These are phyloP conservation scores for Psilocybe cubensis DNA, from an alignment of 768 basidiomycete genomes.

Conservation along the genomic window DNA sequence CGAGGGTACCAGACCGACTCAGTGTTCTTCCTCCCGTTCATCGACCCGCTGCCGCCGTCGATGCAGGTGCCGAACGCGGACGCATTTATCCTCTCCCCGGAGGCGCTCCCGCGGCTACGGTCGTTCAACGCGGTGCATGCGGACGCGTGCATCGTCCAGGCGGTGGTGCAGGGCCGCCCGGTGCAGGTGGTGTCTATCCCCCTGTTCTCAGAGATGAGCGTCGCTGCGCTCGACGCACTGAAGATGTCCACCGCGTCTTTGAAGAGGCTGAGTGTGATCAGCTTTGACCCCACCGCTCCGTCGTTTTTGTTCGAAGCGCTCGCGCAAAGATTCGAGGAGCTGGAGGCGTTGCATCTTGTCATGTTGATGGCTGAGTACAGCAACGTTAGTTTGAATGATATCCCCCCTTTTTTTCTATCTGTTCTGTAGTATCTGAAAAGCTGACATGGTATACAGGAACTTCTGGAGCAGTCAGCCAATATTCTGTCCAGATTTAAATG, in stretches of 20 bases:
- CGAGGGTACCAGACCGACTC: constrained; percentile 49
- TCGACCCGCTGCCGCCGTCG: constrained; percentile 18
- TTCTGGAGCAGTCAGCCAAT: constrained; percentile 42
- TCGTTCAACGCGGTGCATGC: constrained; percentile 60
- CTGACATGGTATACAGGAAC: constrained; percentile 32
- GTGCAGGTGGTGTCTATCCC: constrained; percentile 21
- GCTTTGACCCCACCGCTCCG: constrained; percentile 53
- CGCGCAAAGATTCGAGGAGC: constrained; percentile 44
- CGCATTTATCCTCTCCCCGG: constrained; percentile 36
- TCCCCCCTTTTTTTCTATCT: neutral
- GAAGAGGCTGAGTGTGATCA: constrained; percentile 58
- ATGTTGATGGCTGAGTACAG: constrained; percentile 53
- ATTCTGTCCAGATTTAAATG: constrained; percentile 45
- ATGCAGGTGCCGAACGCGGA: constrained; percentile 8
- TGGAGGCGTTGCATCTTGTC: constrained; percentile 67
- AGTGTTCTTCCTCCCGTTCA: constrained; percentile 18
- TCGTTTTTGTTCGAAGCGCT: constrained; percentile 50
- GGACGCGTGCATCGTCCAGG: constrained; percentile 45
- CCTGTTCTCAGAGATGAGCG: constrained; percentile 17
- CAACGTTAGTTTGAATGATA: constrained; percentile 37
- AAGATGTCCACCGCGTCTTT: constrained; percentile 33
- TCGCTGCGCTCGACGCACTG: constrained; percentile 15
- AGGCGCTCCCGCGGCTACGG: constrained; percentile 49
- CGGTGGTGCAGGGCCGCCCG: constrained; percentile 42
- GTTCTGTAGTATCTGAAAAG: neutral